Evolutionary conservation across 495 filamentous ascomycete genomes (phyloP), one percentile per base, ranked within the genome.

Genomic region (Daldinia caldariorum): DNA sequence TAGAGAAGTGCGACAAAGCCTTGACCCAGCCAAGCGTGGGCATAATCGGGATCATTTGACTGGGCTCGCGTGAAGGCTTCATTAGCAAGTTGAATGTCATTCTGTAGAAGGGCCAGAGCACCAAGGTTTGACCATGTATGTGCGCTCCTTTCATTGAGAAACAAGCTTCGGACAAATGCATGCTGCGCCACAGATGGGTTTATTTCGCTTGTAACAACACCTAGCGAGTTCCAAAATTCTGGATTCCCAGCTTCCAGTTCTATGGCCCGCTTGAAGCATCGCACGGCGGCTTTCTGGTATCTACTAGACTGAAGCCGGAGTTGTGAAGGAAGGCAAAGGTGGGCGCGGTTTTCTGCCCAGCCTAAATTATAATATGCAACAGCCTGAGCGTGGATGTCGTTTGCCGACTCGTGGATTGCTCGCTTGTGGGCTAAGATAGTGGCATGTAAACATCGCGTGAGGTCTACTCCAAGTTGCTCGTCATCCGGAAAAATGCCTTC

Each of bases 151-250:
- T 98, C 96, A 76, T 98, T 96, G n/a, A 99, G 82, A 76, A 94
- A 90, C 16, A 99, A 79, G 70, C 92, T 94, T 61, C 95, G 86
- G n/a, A 97, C 91, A 69, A 99, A 92, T 0, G 95, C 86, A 79
- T 99, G 95, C 79, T 99, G 95, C 0, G 96, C 89, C 2, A 98
- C 91, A 63, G 91, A 90, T 0, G 93, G 90, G 74, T 92, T 97
- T 72, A 97, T 82, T 39, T 83, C 85, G 47, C 90, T 92, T 2
- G 95, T 98, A 14, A 91, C 92, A 6, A 97, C 93, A 20, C 94
- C 95, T 20, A 99, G 86, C 3, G 95, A 88, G 77, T 97, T 97
- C 95, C 95, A 99, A 78, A 98, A 99, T 72, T 99, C 95, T 0
- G 94, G 83, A 74, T 98, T 99, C 32, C 94, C 91, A 6, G 96